Base-by-base conservation (phyloP, 2,329 filamentous ascomycete species). In the Zymoseptoria passerinii region DNA sequence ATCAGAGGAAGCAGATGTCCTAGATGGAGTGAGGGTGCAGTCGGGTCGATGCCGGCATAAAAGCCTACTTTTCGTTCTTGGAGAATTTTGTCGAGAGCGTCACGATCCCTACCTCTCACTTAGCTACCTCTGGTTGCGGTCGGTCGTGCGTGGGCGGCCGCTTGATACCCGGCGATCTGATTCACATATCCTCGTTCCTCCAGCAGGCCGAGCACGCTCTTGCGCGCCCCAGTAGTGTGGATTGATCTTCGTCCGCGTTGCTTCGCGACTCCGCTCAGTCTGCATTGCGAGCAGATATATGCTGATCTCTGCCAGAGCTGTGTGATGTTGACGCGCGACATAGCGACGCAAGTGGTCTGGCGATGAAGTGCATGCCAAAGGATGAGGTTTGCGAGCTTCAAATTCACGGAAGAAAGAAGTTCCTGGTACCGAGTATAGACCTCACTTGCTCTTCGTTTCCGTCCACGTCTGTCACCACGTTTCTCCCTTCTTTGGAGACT, bases 21-120 rank as follows among this genome's bases (percentile, higher is more conserved):
- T 52, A 94, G 78, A 67, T 95, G 90, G 59, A 94, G 77, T 1
- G 89, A 94, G 57, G 83, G 78, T 13, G 88, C 89, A 0, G 90
- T 94, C 4, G 90, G 89, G 69, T 95, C 90, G 67, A 94, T 83
- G 65, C 90, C 90, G 55, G 89, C 87, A 68, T 95, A 95, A 59
- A 82, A 85, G 61, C 86, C 87, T 65, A 90, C 83, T 61, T 86
- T 80, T 69, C 85, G 86, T 27, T 76, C 72, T 4, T 79, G 81
- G 76, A 94, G 81, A 20, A 89, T 76, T 63, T 81, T 79, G 55
- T 84, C 80, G 67, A 92, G 80, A 50, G 77, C 76, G 49, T 80
- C 73, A 58, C 80, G 75, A 52, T 76, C 74, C 50, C 73, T 75
- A 57, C 20, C n/a, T 28, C 29, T 28, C 50, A 29, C 35, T 52